Base-by-base conservation (phyloP, 495 filamentous ascomycete genomes). In the Tuber umbilicatum region DNA sequence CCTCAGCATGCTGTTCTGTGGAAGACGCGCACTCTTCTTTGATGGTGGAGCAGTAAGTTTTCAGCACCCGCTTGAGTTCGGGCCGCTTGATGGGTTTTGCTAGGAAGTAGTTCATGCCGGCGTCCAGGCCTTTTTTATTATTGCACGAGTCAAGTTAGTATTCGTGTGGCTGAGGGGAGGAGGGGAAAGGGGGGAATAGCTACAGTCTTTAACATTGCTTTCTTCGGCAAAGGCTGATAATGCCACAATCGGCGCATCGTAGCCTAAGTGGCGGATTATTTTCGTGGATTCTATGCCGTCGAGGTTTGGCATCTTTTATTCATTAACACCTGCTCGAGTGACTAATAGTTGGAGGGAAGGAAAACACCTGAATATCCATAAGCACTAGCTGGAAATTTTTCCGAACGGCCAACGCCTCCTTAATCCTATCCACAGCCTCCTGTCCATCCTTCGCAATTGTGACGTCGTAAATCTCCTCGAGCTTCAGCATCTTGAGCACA, bases 141-240 rank as follows among this genome's bases (percentile, higher is more conserved):
- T 64, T 55, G 23, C 47, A 12, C 9, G 23, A 12, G 23, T 12
- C 83, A 84, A 31, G 37, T 27, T 27, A 69, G 70, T 70, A 78
- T 74, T 74, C 86, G 23, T 87, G 84, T 76, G 92, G 92, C 83
- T 89, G 89, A 75, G 92, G 92, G 21, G 90, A 90, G 1, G 87
- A 90, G 72, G 91, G 89, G 85, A 91, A 90, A 80, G 90, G 73
- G 91, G 89, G 85, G 92, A 90, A 79, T 64, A 31, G n/a, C 31
- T 31, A 64, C 91, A 95, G 75, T 94, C 90, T 81, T 91, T 92
- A 74, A 95, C 89, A 79, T 97, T 97, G 83, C 89, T 91, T 79
- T 95, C 93, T 80, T 97, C 94, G 19, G 92, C 88, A 82, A 97
- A 97, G 0, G 94, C 94, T 39, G 93, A 95, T 64, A 97, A 84